Evolutionary conservation across 805 yeast species (phyloP).

Genomic region (Lipomyces starkeyi): DNA sequence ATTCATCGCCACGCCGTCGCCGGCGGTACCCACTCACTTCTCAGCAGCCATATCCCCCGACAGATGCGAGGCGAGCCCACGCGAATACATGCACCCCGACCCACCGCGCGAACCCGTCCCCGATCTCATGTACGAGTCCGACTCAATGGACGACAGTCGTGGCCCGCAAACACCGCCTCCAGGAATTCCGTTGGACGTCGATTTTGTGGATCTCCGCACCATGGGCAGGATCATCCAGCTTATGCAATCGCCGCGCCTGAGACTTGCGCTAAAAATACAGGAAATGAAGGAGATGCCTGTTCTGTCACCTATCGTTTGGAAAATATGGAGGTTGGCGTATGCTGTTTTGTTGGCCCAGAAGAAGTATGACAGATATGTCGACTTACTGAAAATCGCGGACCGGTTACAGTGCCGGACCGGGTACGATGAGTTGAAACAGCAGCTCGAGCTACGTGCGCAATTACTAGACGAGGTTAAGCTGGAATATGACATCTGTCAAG

Average conservation of each 20-base stretch:
- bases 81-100: background rate
- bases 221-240: background rate
- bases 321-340: background rate
- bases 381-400: background rate
- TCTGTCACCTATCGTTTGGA: background rate
- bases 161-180: background rate
- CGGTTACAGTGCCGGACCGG: background rate
- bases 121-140: background rate
- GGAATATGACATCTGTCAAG: conserved; percentile 1
- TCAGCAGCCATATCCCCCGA: background rate
- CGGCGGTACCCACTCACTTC: background rate
- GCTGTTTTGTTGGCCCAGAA: background rate
- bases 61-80: background rate
- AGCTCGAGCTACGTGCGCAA: background rate
- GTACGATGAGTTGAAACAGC: background rate
- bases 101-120: background rate
- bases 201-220: background rate
- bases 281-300: conserved; percentile 1
- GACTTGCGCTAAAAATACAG: background rate
- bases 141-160: background rate
- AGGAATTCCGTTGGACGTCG: background rate
- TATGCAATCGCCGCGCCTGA: background rate
- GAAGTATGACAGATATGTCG: background rate
- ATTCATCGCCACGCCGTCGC: background rate
- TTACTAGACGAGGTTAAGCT: background rate